Conservation (phyloP, 257 asterid species). For the Nicotiana tomentosiformis region DNA sequence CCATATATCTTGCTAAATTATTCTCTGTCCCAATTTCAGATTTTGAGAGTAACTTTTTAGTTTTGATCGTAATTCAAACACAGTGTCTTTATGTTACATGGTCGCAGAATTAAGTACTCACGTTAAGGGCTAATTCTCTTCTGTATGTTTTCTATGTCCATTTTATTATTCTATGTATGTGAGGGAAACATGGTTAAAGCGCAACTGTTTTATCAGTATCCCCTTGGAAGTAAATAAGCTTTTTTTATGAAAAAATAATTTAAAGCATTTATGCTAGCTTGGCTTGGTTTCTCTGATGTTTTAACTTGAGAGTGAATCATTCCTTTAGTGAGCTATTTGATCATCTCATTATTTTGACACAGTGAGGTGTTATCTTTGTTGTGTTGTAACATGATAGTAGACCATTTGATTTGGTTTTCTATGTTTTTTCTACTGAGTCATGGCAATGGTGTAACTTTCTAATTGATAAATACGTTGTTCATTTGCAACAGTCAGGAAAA, state of each 20-base stretch:
- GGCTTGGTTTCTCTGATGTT: not conserved
- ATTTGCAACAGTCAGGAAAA: constrained; percentile 64
- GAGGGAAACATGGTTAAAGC: not conserved
- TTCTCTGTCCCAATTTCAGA: too few relatives aligned
- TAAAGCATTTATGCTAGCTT: not conserved
- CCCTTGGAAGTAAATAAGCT: not conserved
- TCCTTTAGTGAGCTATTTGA: not conserved
- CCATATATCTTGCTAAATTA: not conserved
- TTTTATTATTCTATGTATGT: not conserved
- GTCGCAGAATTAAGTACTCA: not conserved
- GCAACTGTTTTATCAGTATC: not conserved
- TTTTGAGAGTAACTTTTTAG: too few relatives aligned
- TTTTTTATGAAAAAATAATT: not conserved
- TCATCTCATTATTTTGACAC: not conserved
- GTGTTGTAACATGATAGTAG: not conserved
- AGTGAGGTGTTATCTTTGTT: not conserved
- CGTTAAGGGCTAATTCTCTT: too few relatives aligned
- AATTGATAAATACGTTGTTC: not conserved
- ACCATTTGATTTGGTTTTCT: not conserved
- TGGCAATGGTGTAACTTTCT: not conserved
- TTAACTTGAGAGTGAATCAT: not conserved
- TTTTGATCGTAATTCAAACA: too few relatives aligned
- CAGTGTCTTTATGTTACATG: not conserved
- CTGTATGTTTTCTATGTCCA: not conserved
- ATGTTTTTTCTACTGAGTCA: not conserved